phyloP scores from a whole-genome alignment of 768 basidiomycete species.

The Dioszegia crocea region DNA sequence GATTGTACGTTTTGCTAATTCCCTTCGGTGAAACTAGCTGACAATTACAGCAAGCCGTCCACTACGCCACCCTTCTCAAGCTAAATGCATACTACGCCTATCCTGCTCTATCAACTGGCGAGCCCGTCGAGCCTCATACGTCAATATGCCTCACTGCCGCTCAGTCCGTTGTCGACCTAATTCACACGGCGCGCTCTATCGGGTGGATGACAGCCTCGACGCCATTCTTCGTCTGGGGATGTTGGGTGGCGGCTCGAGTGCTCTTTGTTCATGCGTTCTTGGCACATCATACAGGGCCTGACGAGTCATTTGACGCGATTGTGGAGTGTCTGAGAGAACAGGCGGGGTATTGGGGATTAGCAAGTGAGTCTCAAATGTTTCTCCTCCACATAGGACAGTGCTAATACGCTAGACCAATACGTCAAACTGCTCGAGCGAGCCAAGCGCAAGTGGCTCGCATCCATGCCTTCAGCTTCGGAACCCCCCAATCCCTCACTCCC shows the following conservation, averaged over 20 bases:
- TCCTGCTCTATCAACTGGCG: conserved; percentile 39
- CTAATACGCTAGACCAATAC: conserved; percentile 48
- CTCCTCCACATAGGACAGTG: no score
- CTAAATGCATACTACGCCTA: conserved; percentile 47
- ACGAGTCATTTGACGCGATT: conserved; percentile 40
- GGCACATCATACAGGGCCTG: conserved; percentile 29
- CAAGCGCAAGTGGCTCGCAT: conserved; percentile 38
- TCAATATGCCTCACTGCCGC: conserved; percentile 37
- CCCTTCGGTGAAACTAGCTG: background rate
- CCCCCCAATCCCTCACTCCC: conserved; percentile 28
- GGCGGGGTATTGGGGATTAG: conserved; percentile 39
- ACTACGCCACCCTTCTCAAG: conserved; percentile 45
- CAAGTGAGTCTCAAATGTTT: conserved; percentile 29
- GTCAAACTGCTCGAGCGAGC: conserved; percentile 44
- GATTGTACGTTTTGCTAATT: conserved; percentile 29
- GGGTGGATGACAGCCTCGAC: conserved; percentile 29
- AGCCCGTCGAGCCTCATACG: conserved; percentile 41
- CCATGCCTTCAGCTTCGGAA: conserved; percentile 9
- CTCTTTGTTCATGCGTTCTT: conserved; percentile 39
- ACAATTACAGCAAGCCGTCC: conserved; percentile 36
- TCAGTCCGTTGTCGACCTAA: conserved; percentile 26
- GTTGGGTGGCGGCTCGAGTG: conserved; percentile 48
- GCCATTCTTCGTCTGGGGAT: conserved; percentile 46
- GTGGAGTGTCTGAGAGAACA: conserved; percentile 32
- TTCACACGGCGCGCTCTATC: conserved; percentile 12